Percentiles rank a stretch among this genome's conserved stretches.
These are phyloP conservation scores for Candida pseudocylindracea DNA, from an alignment of 1,139 yeast species.

Conservation along the genomic window DNA sequence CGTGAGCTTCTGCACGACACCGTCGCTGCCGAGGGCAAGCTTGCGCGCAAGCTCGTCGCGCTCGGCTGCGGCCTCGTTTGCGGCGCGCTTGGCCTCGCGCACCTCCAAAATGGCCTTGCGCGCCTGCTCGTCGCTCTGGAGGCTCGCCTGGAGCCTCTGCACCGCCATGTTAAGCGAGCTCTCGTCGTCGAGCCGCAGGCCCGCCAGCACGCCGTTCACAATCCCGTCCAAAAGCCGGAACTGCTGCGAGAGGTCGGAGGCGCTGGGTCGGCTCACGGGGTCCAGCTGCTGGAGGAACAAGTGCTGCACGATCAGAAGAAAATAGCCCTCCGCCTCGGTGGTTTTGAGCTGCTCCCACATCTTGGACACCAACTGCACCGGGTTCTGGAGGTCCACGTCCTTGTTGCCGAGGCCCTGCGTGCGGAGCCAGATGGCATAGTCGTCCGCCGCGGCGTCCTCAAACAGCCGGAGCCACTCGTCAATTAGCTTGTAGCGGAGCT, in stretches of 20 bases:
- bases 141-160: slow-evolving; percentile 52
- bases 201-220: slow-evolving; percentile 56
- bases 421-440: too few species aligned
- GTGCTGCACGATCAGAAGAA: slow-evolving; percentile 68
- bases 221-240: slow-evolving; percentile 67
- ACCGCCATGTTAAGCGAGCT: slow-evolving; percentile 70
- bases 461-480: too few species aligned
- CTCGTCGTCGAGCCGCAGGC: slow-evolving; percentile 41
- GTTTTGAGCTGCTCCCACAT: slow-evolving; percentile 55
- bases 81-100: slow-evolving; percentile 36
- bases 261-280: slow-evolving; percentile 17
- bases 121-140: slow-evolving; percentile 83
- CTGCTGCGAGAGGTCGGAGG: slow-evolving; percentile 30
- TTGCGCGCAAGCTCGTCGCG: slow-evolving; percentile 59
- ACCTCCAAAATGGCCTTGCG: slow-evolving; percentile 57
- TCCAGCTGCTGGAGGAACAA: slow-evolving; percentile 55
- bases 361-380: slow-evolving; percentile 44
- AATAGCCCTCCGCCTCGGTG: slow-evolving; percentile 49
- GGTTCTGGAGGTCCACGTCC: slow-evolving; percentile 47
- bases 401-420: slow-evolving; percentile 8
- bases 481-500: too few species aligned
- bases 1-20: slow-evolving; percentile 49
- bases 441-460: too few species aligned
- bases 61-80: slow-evolving; percentile 72
- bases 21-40: slow-evolving; percentile 66